Percentiles rank a stretch among this genome's conserved stretches.
These are phyloP conservation scores for Naegleria lovaniensis DNA, from an alignment of 208 protist genomes.

Conservation along the genomic window DNA sequence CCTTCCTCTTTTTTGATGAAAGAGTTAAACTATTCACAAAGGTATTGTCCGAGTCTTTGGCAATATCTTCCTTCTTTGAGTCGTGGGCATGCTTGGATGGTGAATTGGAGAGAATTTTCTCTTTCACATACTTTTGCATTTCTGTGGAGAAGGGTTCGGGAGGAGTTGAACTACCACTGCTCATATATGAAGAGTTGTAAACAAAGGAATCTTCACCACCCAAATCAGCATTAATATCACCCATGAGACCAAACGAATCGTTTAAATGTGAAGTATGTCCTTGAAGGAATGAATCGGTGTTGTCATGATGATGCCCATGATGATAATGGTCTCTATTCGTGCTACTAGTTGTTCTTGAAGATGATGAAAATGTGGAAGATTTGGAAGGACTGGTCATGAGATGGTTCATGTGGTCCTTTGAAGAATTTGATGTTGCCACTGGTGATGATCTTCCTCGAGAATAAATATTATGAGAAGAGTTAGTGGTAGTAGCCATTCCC, in stretches of 20 bases:
- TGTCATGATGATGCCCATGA: too few species aligned
- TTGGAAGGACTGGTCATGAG: too few species aligned
- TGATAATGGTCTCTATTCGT: too few species aligned
- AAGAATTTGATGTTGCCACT: too few species aligned
- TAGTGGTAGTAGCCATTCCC: too few species aligned
- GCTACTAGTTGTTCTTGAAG: too few species aligned
- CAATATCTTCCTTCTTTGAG: not conserved
- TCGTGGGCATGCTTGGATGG: too few species aligned
- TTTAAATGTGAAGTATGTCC: not conserved
- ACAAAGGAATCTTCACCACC: not conserved
- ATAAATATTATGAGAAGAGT: too few species aligned
- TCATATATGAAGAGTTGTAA: not conserved
- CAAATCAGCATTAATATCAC: not conserved
- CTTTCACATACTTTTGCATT: not conserved
- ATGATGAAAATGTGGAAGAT: too few species aligned
- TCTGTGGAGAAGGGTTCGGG: not conserved
- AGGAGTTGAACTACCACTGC: not conserved
- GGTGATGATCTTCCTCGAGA: too few species aligned
- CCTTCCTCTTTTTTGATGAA: not conserved
- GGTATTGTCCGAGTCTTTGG: not conserved
- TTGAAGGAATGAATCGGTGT: not conserved
- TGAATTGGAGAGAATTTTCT: not conserved
- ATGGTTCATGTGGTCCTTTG: too few species aligned
- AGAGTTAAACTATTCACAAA: not conserved
- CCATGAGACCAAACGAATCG: not conserved